phyloP scores from a whole-genome alignment of 176 grass and related monocot genomes.

The Pontederia paniculata region DNA sequence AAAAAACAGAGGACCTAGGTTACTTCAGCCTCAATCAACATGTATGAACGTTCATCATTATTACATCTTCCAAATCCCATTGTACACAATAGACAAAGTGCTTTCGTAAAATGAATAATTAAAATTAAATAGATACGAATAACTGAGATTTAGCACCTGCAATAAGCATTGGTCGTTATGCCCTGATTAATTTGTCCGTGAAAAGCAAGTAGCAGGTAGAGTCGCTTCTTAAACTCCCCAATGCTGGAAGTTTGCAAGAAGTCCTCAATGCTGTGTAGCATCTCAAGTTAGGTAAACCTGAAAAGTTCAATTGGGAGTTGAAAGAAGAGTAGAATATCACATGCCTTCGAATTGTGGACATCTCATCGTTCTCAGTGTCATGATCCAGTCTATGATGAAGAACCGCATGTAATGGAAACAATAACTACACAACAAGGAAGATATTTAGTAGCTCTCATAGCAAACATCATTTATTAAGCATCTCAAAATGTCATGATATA shows the following conservation, averaged over 20 bases:
- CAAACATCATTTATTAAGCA: no score
- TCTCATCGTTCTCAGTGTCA: conserved; percentile 30
- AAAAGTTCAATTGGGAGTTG: neutral
- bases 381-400: conserved; percentile 29
- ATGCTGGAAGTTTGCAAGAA: conserved; percentile 78
- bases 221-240: conserved; percentile 85
- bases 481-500: neutral
- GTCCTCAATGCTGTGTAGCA: conserved; percentile 70
- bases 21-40: no score
- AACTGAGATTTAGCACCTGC: conserved; percentile 38
- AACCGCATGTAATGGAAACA: conserved; percentile 74
- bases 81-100: neutral
- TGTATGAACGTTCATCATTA: no score
- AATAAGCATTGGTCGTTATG: conserved; percentile 37
- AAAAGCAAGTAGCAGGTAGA: conserved; percentile 72
- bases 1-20: no score
- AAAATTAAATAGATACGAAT: neutral
- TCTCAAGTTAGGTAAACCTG: conserved; percentile 23
- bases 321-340: neutral
- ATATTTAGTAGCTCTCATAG: neutral
- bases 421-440: conserved; percentile 37
- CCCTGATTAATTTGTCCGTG: conserved; percentile 59
- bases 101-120: neutral
- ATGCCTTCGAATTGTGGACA: conserved; percentile 57
- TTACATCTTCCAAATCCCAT: no score